Percentiles rank a stretch among this genome's conserved stretches.
phyloP scores from a whole-genome alignment of 2,329 filamentous ascomycete species.

The Neofusicoccum sp. region DNA sequence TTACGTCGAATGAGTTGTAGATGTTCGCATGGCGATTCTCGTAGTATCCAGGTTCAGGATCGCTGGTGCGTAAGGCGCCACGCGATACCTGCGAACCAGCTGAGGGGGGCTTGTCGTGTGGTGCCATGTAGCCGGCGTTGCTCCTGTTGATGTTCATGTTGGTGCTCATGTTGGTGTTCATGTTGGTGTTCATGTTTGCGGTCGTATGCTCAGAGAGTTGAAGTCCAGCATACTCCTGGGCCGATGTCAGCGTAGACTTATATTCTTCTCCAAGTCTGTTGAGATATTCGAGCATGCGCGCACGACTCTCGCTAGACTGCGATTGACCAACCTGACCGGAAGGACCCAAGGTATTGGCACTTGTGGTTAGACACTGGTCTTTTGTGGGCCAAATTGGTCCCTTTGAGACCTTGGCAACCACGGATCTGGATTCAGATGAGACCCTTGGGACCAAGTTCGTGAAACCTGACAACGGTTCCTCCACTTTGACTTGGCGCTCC shows the following conservation, averaged over 20 bases:
- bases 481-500: not conserved
- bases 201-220: not conserved
- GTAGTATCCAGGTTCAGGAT: conserved; percentile 10
- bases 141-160: not conserved
- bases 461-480: not conserved
- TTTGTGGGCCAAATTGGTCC: not conserved
- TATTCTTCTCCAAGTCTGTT: conserved; percentile 5
- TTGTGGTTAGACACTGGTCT: not conserved
- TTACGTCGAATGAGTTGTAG: not conserved
- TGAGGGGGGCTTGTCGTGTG: not conserved
- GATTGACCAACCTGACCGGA: not conserved
- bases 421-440: not conserved
- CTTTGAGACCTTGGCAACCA: not conserved
- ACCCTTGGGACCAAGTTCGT: not conserved
- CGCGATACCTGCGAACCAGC: conserved; percentile 12
- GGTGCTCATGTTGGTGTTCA: no score
- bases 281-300: conserved; percentile 19
- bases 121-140: not conserved
- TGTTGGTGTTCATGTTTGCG: not conserved
- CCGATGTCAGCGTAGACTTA: not conserved
- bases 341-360: not conserved
- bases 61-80: not conserved
- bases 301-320: conserved; percentile 10
- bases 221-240: not conserved
- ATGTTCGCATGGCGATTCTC: conserved; percentile 1